phyloP scores from a whole-genome alignment of 148 eudicot species.

The Fagopyrum homotropicum region DNA sequence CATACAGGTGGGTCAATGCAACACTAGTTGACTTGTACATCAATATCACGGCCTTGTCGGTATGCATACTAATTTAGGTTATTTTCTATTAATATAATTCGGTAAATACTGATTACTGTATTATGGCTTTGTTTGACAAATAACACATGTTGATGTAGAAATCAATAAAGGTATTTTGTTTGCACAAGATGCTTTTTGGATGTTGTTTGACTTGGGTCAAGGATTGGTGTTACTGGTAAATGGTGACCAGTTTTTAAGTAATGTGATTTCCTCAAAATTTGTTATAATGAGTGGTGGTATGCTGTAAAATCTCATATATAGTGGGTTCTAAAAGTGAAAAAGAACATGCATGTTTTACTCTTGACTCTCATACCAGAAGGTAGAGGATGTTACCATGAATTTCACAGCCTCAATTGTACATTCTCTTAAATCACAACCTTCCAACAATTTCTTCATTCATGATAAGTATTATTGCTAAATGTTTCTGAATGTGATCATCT shows the following conservation, averaged over 20 bases:
- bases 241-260: not conserved
- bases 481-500: not conserved
- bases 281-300: not conserved
- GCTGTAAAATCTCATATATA: not conserved
- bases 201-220: not conserved
- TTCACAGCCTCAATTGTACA: not conserved
- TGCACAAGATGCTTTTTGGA: not conserved
- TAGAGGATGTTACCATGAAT: not conserved
- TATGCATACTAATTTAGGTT: constrained; percentile 22
- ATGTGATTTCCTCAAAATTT: not conserved
- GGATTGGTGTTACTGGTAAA: not conserved
- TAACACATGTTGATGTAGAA: not conserved
- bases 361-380: not conserved
- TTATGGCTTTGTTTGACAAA: not conserved
- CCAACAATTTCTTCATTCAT: not conserved
- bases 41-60: constrained; percentile 64
- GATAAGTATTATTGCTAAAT: not conserved
- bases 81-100: not conserved
- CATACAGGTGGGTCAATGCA: constrained; percentile 78
- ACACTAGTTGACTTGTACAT: constrained; percentile 86
- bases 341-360: not conserved
- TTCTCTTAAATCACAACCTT: not conserved
- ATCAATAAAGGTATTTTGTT: not conserved
- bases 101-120: not conserved
- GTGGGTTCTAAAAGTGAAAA: not conserved